phyloP scores from a whole-genome alignment of 129 eudicot genomes.

The Kitagawia praeruptora region DNA sequence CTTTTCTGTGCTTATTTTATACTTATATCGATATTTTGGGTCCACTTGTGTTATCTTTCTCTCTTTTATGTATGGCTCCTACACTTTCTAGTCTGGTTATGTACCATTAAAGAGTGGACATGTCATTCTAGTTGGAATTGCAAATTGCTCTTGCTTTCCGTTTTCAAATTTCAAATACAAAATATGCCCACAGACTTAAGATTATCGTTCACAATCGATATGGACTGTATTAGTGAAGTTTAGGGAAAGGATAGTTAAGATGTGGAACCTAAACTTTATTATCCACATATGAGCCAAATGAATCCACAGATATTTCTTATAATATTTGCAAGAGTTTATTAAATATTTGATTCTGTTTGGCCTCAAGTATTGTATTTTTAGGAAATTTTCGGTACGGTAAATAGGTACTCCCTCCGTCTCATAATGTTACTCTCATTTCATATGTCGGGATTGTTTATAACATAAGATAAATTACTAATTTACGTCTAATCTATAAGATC shows the following conservation, averaged over 20 bases:
- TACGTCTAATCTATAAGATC: too few species aligned
- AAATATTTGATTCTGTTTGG: not conserved
- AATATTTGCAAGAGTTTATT: not conserved
- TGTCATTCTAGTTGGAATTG: slow-evolving; percentile 30
- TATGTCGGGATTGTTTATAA: too few species aligned
- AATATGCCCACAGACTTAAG: not conserved
- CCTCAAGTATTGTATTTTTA: not conserved
- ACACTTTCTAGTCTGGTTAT: not conserved
- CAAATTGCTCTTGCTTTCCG: slow-evolving; percentile 38
- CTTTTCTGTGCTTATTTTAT: not conserved
- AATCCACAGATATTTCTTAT: not conserved
- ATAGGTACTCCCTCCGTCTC: too few species aligned
- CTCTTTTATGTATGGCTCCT: not conserved
- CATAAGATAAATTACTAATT: too few species aligned
- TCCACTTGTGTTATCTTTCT: not conserved
- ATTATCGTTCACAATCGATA: not conserved
- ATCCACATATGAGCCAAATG: not conserved
- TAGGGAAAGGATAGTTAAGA: too few species aligned
- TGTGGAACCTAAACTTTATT: too few species aligned
- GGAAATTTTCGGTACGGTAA: not conserved
- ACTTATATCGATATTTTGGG: not conserved
- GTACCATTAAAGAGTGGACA: not conserved
- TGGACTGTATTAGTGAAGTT: not conserved
- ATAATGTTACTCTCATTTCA: too few species aligned
- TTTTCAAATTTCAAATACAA: slow-evolving; percentile 30